phyloP scores from a whole-genome alignment of 2,329 filamentous ascomycete species.

The Sclerotinia nivalis region DNA sequence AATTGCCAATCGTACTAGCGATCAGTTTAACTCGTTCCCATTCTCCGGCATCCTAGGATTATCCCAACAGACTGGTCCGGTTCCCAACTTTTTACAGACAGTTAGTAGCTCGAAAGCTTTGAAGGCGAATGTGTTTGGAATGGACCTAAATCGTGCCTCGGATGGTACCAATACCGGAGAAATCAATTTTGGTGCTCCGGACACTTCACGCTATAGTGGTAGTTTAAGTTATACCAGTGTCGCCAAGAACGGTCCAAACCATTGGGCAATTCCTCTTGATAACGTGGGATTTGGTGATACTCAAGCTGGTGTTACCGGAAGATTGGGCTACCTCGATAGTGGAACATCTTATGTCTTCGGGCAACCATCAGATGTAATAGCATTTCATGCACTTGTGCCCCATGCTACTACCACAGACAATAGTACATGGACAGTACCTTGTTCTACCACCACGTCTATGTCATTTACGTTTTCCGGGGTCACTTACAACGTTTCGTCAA shows the following conservation, averaged over 20 bases:
- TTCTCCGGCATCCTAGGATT: conserved; percentile 88
- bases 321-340: conserved; percentile 75
- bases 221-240: conserved; percentile 66
- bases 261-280: conserved; percentile 74
- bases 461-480: conserved; percentile 68
- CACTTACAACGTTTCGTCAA: conserved; percentile 64
- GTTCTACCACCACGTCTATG: conserved; percentile 61
- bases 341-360: conserved; percentile 80
- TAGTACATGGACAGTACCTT: conserved; percentile 71
- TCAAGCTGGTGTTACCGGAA: conserved; percentile 49
- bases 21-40: conserved; percentile 74
- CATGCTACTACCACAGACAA: conserved; percentile 55
- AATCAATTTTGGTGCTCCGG: conserved; percentile 72
- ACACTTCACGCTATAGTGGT: conserved; percentile 66
- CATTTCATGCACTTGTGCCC: conserved; percentile 67
- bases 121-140: conserved; percentile 65
- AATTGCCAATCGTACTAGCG: conserved; percentile 67
- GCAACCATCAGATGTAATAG: conserved; percentile 63
- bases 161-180: conserved; percentile 72
- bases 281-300: conserved; percentile 64
- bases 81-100: conserved; percentile 67
- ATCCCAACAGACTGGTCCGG: conserved; percentile 57
- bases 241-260: conserved; percentile 47
- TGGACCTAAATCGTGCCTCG: conserved; percentile 66
- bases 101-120: conserved; percentile 59